Conservation (phyloP, 1,139 yeast genomes). For the Hansenula lynferdii region DNA sequence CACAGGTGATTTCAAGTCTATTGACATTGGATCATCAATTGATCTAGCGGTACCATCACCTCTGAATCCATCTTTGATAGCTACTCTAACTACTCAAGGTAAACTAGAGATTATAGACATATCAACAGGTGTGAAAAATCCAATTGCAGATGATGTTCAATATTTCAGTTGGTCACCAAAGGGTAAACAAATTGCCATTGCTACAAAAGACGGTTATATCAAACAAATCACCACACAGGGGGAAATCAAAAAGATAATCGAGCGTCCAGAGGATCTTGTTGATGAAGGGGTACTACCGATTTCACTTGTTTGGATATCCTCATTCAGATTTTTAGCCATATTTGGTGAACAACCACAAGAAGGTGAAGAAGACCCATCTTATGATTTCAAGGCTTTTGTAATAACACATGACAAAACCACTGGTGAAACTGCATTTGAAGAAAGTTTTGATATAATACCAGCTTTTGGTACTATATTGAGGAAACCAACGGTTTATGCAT, state of each 20-base stretch:
- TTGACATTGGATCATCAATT: conserved; percentile 5
- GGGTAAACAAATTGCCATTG: conserved; percentile 28
- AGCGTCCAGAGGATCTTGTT: conserved; percentile 17
- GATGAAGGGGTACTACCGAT: conserved; percentile 13
- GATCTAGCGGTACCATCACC: conserved; percentile 15
- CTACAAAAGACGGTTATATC: conserved; percentile 21
- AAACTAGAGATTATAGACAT: conserved; percentile 15
- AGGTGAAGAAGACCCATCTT: conserved; percentile 14
- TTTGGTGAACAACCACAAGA: conserved; percentile 13
- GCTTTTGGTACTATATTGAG: conserved; percentile 55
- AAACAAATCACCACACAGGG: conserved; percentile 24
- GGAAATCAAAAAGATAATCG: conserved; percentile 16
- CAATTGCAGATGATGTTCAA: conserved; percentile 16
- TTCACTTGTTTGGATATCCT: conserved; percentile 14
- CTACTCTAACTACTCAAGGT: conserved; percentile 18
- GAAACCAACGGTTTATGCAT: conserved; percentile 42
- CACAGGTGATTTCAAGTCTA: conserved; percentile 4
- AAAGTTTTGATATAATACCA: conserved; percentile 48
- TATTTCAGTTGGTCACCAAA: conserved; percentile 29
- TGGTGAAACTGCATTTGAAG: conserved; percentile 20
- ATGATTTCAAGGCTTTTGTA: conserved; percentile 12
- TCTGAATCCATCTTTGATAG: conserved; percentile 10
- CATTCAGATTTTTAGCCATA: conserved; percentile 13
- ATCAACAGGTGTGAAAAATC: not conserved
- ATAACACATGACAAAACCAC: conserved; percentile 10